Conservation (phyloP, 73 alveolate genomes). For the Stentor coeruleus region DNA sequence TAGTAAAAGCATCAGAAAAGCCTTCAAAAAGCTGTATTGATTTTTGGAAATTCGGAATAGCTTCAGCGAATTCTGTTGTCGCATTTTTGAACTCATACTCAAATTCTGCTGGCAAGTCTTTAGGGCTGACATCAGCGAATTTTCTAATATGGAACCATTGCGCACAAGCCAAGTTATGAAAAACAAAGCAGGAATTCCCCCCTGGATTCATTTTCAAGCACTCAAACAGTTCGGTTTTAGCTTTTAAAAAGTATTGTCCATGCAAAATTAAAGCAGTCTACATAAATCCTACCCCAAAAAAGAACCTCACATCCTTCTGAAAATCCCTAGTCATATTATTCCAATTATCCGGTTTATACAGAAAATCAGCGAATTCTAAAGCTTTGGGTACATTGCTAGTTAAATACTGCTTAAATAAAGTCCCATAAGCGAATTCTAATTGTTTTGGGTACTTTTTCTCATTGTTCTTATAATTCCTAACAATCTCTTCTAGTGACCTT, state of each 20-base stretch:
- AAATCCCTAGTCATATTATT: neutral
- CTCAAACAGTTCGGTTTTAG: neutral
- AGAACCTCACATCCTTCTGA: slow-evolving; percentile 13
- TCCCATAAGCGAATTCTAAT: neutral
- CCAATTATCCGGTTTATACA: neutral
- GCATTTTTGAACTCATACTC: slow-evolving; percentile 14
- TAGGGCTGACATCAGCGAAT: neutral
- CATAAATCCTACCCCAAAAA: neutral
- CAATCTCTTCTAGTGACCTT: slow-evolving; percentile 1
- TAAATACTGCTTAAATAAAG: neutral
- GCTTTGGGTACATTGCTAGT: slow-evolving; percentile 10
- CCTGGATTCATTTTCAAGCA: slow-evolving; percentile 7
- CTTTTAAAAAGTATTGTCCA: neutral
- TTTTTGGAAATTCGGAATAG: neutral
- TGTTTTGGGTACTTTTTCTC: neutral
- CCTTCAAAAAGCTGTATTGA: slow-evolving; percentile 14
- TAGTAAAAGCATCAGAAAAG: slow-evolving; percentile 8
- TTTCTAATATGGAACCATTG: slow-evolving; percentile 15
- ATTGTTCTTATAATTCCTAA: neutral
- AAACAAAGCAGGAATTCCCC: slow-evolving; percentile 4
- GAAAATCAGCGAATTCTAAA: neutral
- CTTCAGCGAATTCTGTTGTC: neutral
- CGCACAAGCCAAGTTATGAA: neutral
- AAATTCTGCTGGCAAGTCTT: neutral
- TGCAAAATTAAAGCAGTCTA: slow-evolving; percentile 9